Base-by-base conservation (phyloP, 179 eudicot species). In the Sideroxylon spinosum region DNA sequence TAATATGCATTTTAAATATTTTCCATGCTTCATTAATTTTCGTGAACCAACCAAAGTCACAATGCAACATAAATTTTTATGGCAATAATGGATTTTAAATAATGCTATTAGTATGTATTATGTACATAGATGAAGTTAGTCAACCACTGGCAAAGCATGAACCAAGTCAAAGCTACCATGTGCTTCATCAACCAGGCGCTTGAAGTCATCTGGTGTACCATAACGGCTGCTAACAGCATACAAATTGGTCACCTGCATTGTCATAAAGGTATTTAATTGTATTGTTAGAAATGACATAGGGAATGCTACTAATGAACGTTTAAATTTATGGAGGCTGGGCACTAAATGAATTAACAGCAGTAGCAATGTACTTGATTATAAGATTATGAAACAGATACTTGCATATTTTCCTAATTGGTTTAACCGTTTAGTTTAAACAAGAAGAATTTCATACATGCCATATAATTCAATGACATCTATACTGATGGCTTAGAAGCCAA, bases 141-240 rank as follows among this genome's bases (percentile, higher is more conserved):
- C 22, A 74, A 57, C 25, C 25, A 74, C 65, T 73, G 6, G 76
- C 9, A 57, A 73, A 73, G 50, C 19, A 74, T 59, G 56, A 60
- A 60, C 25, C 68, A 78, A 9, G 57, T 70, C 28, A 68, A 68
- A 64, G 0, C 26, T 66, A 94, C 99, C 99, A 88, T 96, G 99
- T 78, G 99, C 99, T 88, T 90, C 98, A 85, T 96, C 99, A 77
- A 96, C 94, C 90, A 91, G 83, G 59, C 78, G 90, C 88, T 92
- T 92, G 82, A 92, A 92, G 76, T 96, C 99, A 77, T 96, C 97
- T 61, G 99, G 99, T 70, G 96, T 96, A 73, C 99, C 99, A 86
- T 84, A 94, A 78, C 99, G 98, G 85, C 99, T 94, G 86, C 98
- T 94, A 78, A 91, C 94, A 85, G 99, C 99, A 86, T 76, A 96